Evolutionary conservation across 176 grass and related monocot species (phyloP), one percentile per base, ranked within the genome.

Genomic region (Luzula sylvatica): DNA sequence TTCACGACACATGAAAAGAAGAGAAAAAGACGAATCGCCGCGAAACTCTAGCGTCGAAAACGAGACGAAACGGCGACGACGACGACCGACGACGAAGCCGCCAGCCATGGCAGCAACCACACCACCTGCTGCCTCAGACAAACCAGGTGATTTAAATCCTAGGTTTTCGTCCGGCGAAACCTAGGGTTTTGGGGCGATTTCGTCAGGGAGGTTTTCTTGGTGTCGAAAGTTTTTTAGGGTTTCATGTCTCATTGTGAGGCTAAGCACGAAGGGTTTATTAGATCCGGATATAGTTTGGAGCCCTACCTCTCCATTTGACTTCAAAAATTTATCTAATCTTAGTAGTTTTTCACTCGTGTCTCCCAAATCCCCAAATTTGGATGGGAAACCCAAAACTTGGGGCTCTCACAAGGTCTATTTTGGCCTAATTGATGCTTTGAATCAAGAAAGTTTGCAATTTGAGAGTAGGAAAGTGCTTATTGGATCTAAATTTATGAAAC

Each of bases 261-360:
- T 92, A 19, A 80, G 78, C 78, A 62, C 67, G 59, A 90, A 73
- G 62, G 76, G 72, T 8, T 28, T 83, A 14, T 42, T 82, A 7
- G 78, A 86, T 70, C 45, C 58, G 3, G 92, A 98, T n/a, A 55
- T 70, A 11, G 78, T 73, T 24, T 80, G 81, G 74, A 98, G 92
- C 72, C 92, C 92, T 14, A 98, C 85, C 23, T 98, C 92, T 11
- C 78, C 85, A 24, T 66, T 98, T 52, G 92, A 98, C 67, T 58
- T 66, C 2, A 98, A 83, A 70, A 42, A 21, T 46, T 53, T 65
- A 65, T 70, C 78, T 28, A 72, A 46, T 52, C 48, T 68, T 11
- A 40, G 76, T 44, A 69, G 52, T 64, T 65, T 60, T 42, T 54
- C 56, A 22, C 58, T 72, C n/a, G 65, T 53, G 4, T 75, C 72